Conservation (phyloP, 169 alveolate genomes). For the Plasmodium relictum region DNA sequence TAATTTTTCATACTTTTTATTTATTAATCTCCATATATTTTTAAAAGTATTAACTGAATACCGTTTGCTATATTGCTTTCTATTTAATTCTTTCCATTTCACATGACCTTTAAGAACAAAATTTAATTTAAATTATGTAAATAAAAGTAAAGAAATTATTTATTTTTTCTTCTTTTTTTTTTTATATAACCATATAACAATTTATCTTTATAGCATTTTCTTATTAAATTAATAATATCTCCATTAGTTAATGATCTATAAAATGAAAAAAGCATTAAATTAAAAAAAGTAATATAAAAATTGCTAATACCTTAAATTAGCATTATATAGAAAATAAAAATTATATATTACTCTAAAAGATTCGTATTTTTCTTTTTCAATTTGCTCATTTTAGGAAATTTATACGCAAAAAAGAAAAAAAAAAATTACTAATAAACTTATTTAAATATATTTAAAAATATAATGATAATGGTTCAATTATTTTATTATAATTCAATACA, state of each 20-base stretch:
- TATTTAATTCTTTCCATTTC: constrained; percentile 54
- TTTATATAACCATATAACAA: constrained; percentile 52
- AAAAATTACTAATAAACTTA: no score
- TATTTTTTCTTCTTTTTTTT: not conserved
- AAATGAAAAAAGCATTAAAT: not conserved
- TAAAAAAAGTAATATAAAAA: not conserved
- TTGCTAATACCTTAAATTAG: not conserved
- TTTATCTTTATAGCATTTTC: constrained; percentile 57
- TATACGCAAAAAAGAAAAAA: not conserved
- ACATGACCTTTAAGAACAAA: constrained; percentile 25
- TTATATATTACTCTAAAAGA: constrained; percentile 18
- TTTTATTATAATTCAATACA: no score
- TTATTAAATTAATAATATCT: constrained; percentile 31
- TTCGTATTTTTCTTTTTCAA: constrained; percentile 16
- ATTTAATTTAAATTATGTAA: not conserved
- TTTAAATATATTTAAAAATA: no score
- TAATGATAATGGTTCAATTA: no score
- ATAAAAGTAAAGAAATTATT: not conserved
- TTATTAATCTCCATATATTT: constrained; percentile 62
- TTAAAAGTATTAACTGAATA: constrained; percentile 46
- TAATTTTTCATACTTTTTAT: constrained; percentile 28
- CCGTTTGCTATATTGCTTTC: constrained; percentile 17
- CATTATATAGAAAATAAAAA: no score
- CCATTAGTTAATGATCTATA: constrained; percentile 26
- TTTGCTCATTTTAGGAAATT: constrained; percentile 11